Percentiles rank a stretch among this genome's conserved stretches.
Conservation (phyloP, 495 filamentous ascomycete species). For the Annulohypoxylon bovei region DNA sequence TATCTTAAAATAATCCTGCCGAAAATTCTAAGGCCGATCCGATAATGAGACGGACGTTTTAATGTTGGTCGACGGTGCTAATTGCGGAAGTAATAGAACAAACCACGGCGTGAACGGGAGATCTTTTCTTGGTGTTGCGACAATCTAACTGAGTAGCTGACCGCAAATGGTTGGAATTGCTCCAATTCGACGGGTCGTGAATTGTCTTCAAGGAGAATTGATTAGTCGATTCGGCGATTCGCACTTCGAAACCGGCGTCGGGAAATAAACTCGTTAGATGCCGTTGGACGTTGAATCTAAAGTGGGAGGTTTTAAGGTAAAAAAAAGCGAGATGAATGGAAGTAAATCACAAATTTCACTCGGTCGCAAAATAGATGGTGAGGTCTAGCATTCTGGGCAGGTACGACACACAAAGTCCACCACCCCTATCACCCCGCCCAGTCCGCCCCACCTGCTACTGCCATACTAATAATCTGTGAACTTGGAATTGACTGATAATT, state of each 20-base stretch:
- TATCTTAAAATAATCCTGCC: slow-evolving; percentile 41
- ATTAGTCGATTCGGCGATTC: neutral
- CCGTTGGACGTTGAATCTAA: neutral
- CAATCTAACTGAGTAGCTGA: neutral
- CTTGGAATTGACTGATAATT: neutral
- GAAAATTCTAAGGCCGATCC: slow-evolving; percentile 14
- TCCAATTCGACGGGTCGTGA: slow-evolving; percentile 14
- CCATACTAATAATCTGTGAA: neutral
- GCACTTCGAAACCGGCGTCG: neutral
- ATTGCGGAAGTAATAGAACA: slow-evolving; percentile 17
- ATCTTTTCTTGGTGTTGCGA: slow-evolving; percentile 13
- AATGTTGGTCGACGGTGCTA: slow-evolving; percentile 1
- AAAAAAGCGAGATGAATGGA: slow-evolving; percentile 7
- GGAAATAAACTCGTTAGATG: neutral
- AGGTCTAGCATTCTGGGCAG: neutral
- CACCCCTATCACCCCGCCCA: slow-evolving; percentile 37
- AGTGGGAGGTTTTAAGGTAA: neutral
- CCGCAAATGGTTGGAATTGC: neutral
- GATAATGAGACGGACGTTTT: neutral
- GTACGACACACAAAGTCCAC: slow-evolving; percentile 8
- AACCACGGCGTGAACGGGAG: neutral
- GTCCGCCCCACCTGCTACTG: slow-evolving; percentile 24
- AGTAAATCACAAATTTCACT: slow-evolving; percentile 19
- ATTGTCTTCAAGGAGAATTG: neutral
- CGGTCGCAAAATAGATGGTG: slow-evolving; percentile 27